Conservation (phyloP, 2,329 filamentous ascomycete genomes). For the Purpureocillium lavendulum region DNA sequence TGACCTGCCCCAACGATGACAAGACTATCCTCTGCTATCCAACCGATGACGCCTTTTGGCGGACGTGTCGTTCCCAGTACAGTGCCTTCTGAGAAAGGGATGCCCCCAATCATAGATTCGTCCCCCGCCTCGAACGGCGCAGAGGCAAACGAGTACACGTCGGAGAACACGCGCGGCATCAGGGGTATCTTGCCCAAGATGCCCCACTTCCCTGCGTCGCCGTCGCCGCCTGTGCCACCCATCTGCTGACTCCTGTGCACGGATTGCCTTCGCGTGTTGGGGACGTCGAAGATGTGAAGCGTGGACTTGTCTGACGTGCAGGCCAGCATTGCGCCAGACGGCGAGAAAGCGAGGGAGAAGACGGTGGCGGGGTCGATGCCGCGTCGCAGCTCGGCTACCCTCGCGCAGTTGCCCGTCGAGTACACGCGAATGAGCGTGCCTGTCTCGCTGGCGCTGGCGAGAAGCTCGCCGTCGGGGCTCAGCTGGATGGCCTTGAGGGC, state of each 20-base stretch:
- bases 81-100: conserved; percentile 33
- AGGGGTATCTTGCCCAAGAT: conserved; percentile 75
- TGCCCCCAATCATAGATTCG: conserved; percentile 45
- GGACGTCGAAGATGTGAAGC: conserved; percentile 86
- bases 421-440: conserved; percentile 87
- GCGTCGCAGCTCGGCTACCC: conserved; percentile 74
- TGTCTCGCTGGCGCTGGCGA: conserved; percentile 86
- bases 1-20: conserved; percentile 71
- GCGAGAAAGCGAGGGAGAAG: conserved; percentile 82
- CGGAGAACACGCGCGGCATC: conserved; percentile 80
- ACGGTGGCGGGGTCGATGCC: conserved; percentile 84
- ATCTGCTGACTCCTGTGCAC: conserved; percentile 22
- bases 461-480: conserved; percentile 68
- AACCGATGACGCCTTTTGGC: conserved; percentile 78
- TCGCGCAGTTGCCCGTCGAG: conserved; percentile 69
- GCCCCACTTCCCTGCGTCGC: conserved; percentile 70
- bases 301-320: conserved; percentile 97
- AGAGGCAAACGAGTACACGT: conserved; percentile 78
- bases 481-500: conserved; percentile 71
- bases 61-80: conserved; percentile 48
- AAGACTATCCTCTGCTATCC: conserved; percentile 67
- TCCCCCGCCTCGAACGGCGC: conserved; percentile 77
- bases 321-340: conserved; percentile 69
- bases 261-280: conserved; percentile 39
- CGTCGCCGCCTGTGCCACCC: conserved; percentile 21